Conservation (phyloP, 1,139 yeast genomes). For the Pichia kudriavzevii region DNA sequence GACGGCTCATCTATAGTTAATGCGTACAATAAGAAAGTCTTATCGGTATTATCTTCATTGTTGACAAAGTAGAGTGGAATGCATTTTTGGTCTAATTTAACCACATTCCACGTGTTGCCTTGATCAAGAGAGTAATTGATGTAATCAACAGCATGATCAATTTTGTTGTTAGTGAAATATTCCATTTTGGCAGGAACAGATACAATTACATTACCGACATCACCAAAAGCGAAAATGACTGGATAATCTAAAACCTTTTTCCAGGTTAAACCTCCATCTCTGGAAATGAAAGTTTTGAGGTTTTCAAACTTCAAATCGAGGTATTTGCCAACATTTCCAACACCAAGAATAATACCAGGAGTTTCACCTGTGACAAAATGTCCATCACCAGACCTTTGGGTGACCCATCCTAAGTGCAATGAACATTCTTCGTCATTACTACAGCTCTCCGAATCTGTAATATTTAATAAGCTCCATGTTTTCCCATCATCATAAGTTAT, state of each 20-base stretch:
- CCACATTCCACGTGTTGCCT: slow-evolving; percentile 56
- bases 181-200: slow-evolving; percentile 39
- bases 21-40: slow-evolving; percentile 44
- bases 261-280: slow-evolving; percentile 81
- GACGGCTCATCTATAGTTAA: slow-evolving; percentile 18
- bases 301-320: slow-evolving; percentile 37
- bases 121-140: slow-evolving; percentile 65
- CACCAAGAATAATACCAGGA: slow-evolving; percentile 63
- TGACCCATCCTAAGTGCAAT: slow-evolving; percentile 45
- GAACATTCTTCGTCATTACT: slow-evolving; percentile 41
- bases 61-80: slow-evolving; percentile 45
- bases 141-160: slow-evolving; percentile 17
- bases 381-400: slow-evolving; percentile 56
- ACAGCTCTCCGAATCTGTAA: slow-evolving; percentile 41
- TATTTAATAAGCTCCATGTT: slow-evolving; percentile 41
- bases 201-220: slow-evolving; percentile 68
- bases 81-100: slow-evolving; percentile 41
- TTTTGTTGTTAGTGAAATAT: slow-evolving; percentile 12
- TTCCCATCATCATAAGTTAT: slow-evolving; percentile 55
- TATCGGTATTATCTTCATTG: slow-evolving; percentile 69
- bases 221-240: slow-evolving; percentile 60
- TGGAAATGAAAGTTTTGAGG: slow-evolving; percentile 52
- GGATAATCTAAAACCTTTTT: slow-evolving; percentile 46
- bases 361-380: slow-evolving; percentile 55
- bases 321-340: slow-evolving; percentile 50